Evolutionary conservation across 805 yeast genomes (phyloP).

Genomic region (Wickerhamiella musiphila): DNA sequence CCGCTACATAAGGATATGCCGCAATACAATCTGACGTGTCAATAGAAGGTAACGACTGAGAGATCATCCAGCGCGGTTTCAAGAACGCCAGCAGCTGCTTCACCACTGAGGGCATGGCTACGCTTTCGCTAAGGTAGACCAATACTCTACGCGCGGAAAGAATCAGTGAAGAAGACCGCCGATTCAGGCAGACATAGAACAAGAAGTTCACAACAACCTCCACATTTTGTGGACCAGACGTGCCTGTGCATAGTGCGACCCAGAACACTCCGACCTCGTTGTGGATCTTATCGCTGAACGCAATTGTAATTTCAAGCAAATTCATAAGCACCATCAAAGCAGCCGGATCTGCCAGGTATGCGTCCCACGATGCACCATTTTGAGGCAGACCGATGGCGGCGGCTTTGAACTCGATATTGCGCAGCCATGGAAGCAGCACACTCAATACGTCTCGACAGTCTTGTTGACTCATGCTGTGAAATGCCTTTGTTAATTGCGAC

Average conservation of each 20-base stretch:
- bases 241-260: conserved; percentile 78
- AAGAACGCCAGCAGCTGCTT: conserved; percentile 53
- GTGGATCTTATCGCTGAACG: conserved; percentile 53
- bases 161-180: conserved; percentile 57
- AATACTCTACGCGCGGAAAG: conserved; percentile 67
- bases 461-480: conserved; percentile 40
- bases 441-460: conserved; percentile 66
- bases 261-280: conserved; percentile 88
- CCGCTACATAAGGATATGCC: conserved; percentile 59
- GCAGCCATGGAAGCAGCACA: conserved; percentile 84
- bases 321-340: conserved; percentile 54
- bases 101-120: conserved; percentile 36
- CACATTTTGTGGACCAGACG: conserved; percentile 41
- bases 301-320: conserved; percentile 68
- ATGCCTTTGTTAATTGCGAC: conserved; percentile 53
- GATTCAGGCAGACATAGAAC: conserved; percentile 45
- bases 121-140: conserved; percentile 37
- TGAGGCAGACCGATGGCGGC: conserved; percentile 21
- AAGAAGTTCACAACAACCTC: conserved; percentile 56
- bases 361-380: conserved; percentile 22
- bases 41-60: conserved; percentile 30
- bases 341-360: conserved; percentile 19
- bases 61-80: conserved; percentile 82
- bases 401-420: conserved; percentile 46
- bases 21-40: conserved; percentile 22